Base-by-base conservation (phyloP, 2,329 filamentous ascomycete genomes). In the Ceratocystis colombiana region DNA sequence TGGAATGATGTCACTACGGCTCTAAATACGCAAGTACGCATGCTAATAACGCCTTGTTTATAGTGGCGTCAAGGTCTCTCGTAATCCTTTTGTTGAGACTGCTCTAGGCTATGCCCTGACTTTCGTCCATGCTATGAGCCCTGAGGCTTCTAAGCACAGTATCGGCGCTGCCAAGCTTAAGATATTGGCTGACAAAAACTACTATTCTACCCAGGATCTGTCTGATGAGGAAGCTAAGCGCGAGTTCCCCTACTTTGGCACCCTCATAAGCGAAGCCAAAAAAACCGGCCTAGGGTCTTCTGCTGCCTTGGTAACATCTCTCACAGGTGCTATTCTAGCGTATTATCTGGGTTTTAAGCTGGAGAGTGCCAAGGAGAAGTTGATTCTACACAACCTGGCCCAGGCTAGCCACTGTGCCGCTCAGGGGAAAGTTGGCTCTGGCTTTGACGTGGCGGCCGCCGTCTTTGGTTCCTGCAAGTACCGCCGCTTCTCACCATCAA, bases 201-300 rank as follows among this genome's bases (percentile, higher is more conserved):
- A 99, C 82, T 99, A 97, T 79, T 96, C 94, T 3, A 85, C 75
- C 66, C 73, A 79, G 20, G 73, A 74, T 66, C 72, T 71, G 10
- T 66, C 64, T 7, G 64, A 68, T 22, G 64, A 69, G 73, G 62
- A 44, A 28, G 57, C 64, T 1, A 71, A 70, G 67, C 76, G 71
- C 17, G 84, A 85, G 69, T 97, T 97, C 78, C 82, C 85, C 69
- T 82, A 87, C 73, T 96, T 96, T 76, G 82, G 83, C 55, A 86
- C 93, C 17, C 83, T 86, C 5, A 82, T 99, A 45, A 78, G 81
- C 67, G 82, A 86, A 69, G 92, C 93, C 17, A 88, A 96, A 81
- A 99, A 99, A 79, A 99, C 94, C 0, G 94, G 94, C 1, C 84
- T 99, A 37, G 94, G 94, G 67, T 96, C 92, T 10, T 96, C 92